A percentile compares a stretch with the other conserved stretches of the same genome.
Evolutionary conservation across 768 basidiomycete genomes (phyloP).

Genomic region (Boletus rubescentipes): DNA sequence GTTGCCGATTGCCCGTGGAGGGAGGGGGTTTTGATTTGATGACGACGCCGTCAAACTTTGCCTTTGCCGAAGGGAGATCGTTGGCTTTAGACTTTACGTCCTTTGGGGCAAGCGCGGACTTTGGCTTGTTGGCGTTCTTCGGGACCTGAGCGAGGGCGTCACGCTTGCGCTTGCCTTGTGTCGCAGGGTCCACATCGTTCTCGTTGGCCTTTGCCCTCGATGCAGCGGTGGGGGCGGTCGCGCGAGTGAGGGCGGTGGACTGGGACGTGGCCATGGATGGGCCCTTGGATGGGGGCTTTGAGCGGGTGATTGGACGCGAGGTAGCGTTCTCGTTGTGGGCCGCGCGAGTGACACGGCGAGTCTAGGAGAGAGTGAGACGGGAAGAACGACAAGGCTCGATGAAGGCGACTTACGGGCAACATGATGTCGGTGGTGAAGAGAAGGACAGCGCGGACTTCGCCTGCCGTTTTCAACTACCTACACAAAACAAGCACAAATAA

Average conservation of each 20-base stretch:
- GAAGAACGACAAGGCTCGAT: no score
- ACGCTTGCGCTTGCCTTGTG: slow-evolving; percentile 70
- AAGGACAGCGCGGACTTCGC: slow-evolving; percentile 21
- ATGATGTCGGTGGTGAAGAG: slow-evolving; percentile 37
- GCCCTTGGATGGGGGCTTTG: slow-evolving; percentile 51
- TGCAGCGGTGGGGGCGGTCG: slow-evolving; percentile 40
- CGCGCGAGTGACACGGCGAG: slow-evolving; percentile 62
- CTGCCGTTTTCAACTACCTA: slow-evolving; percentile 37
- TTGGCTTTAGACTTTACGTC: slow-evolving; percentile 58
- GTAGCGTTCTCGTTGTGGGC: slow-evolving; percentile 68
- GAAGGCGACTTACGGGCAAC: slow-evolving; percentile 41
- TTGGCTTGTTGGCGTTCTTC: slow-evolving; percentile 47
- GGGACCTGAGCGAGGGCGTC: slow-evolving; percentile 72
- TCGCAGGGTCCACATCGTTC: slow-evolving; percentile 45
- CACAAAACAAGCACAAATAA: slow-evolving; percentile 38
- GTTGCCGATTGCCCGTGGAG: slow-evolving; percentile 43
- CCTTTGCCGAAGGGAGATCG: slow-evolving; percentile 39
- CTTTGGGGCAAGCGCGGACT: slow-evolving; percentile 33
- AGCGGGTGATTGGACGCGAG: slow-evolving; percentile 60
- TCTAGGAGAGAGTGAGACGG: slow-evolving; percentile 35
- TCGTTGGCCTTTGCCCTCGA: slow-evolving; percentile 38
- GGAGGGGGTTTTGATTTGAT: slow-evolving; percentile 47
- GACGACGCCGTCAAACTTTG: slow-evolving; percentile 63
- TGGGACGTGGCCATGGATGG: slow-evolving; percentile 36
- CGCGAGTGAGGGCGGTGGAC: slow-evolving; percentile 39